Base-by-base conservation (phyloP, 2,329 filamentous ascomycete genomes). In the Paecilomyces sp. region DNA sequence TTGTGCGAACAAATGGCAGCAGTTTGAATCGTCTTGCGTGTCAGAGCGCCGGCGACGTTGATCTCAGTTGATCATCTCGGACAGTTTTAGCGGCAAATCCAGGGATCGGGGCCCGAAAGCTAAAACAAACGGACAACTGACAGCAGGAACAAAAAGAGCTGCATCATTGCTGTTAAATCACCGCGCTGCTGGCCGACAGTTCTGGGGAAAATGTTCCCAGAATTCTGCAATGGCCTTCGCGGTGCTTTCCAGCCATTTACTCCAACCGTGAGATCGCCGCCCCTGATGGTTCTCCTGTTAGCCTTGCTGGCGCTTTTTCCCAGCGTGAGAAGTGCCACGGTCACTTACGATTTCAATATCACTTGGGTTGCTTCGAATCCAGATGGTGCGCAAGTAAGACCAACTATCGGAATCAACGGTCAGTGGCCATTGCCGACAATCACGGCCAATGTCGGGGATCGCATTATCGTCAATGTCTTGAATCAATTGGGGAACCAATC, bases 331-430 rank as follows among this genome's bases (percentile, higher is more conserved):
- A 18, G 41, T n/a, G 41, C 41, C 15, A 47, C 41, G 41, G 41
- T 47, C n/a, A 47, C n/a, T 47, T 84, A 88, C 68, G 80, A 90
- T 71, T 90, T 88, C 73, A 84, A 85, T 66, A 79, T 89, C 64
- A 81, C 80, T 60, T 91, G 88, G 88, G 83, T 89, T 5, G 80
- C 72, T 18, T 82, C 85, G 36, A 89, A 89, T 68, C 89, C 88
- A 1, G 88, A 91, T 74, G 85, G 85, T 34, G 74, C 79, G 1
- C 81, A 81, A 61, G 78, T 82, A 31, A 80, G 88, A 47, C 80
- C 84, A 22, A 81, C 82, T 8, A 88, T 91, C 68, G 88, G 86
- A 50, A 87, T 92, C 76, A 92, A 92, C 67, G 84, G 83, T 3
- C 71, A 85, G 74, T 90, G 88, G 86, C 89, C 89, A 4, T 79